Conservation (phyloP, 2,329 filamentous ascomycete species). For the Didymella pomorum region DNA sequence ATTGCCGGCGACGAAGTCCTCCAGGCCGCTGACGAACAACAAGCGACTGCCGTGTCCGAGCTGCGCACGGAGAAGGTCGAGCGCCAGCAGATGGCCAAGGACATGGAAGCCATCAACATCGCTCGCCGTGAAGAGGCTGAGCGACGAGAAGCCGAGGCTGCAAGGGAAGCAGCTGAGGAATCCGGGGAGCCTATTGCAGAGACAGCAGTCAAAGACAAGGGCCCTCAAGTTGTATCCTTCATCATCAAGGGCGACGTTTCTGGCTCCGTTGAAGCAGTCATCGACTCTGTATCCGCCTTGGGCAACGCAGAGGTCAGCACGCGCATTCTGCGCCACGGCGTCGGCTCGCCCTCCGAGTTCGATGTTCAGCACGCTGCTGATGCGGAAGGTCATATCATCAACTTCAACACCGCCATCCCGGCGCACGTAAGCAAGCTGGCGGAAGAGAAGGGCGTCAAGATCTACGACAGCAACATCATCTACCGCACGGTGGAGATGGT, state of each 20-base stretch:
- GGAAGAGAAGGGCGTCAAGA: constrained; percentile 72
- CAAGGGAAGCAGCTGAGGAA: constrained; percentile 37
- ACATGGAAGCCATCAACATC: constrained; percentile 81
- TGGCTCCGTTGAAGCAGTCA: constrained; percentile 90
- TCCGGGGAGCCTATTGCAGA: constrained; percentile 44
- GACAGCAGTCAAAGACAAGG: constrained; percentile 54
- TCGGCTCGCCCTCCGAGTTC: constrained; percentile 82
- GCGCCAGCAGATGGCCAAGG: constrained; percentile 68
- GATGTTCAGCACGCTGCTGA: constrained; percentile 87
- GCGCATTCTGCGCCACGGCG: constrained; percentile 76
- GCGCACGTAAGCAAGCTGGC: constrained; percentile 74
- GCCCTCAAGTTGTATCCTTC: constrained; percentile 73
- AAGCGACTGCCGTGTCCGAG: constrained; percentile 78
- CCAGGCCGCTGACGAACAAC: constrained; percentile 79
- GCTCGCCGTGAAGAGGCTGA: constrained; percentile 65
- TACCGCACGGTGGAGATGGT: constrained; percentile 81
- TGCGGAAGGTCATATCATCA: constrained; percentile 78
- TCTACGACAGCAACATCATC: constrained; percentile 87
- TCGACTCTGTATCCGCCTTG: constrained; percentile 76
- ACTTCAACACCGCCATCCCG: constrained; percentile 81
- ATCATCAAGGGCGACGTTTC: constrained; percentile 92
- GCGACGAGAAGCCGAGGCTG: constrained; percentile 67
- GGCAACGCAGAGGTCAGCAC: constrained; percentile 85
- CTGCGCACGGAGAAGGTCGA: constrained; percentile 78
- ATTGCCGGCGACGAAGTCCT: constrained; percentile 86